These are phyloP conservation scores for Colletotrichum orchidophilum DNA, from an alignment of 2,329 filamentous ascomycete genomes.

Conservation along the genomic window DNA sequence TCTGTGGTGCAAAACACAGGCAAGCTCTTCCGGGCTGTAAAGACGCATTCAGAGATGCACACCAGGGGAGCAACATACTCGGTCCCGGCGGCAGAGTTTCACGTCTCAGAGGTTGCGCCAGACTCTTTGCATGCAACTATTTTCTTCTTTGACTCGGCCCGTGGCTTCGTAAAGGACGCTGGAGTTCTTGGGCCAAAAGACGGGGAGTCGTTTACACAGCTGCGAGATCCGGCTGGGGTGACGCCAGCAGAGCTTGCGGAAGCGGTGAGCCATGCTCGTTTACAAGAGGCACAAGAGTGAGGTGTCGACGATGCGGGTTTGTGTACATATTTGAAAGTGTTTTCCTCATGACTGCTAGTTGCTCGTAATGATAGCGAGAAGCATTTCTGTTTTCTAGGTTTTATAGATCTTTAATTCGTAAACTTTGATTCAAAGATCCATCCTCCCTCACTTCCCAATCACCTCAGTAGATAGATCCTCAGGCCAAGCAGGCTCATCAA, in stretches of 20 bases:
- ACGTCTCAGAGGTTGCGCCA: conserved; percentile 41
- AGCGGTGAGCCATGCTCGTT: conserved; percentile 33
- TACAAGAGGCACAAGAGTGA: neutral
- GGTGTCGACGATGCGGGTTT: neutral
- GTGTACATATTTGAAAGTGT: neutral
- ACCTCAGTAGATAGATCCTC: conserved; percentile 47
- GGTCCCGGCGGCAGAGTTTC: conserved; percentile 42
- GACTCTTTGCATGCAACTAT: conserved; percentile 45
- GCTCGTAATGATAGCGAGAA: neutral
- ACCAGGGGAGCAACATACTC: conserved; percentile 39
- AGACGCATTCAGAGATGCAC: conserved; percentile 24
- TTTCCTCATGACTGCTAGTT: neutral
- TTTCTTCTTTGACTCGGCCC: conserved; percentile 46
- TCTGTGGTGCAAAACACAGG: conserved; percentile 41
- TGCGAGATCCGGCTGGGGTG: conserved; percentile 36
- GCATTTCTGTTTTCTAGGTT: neutral
- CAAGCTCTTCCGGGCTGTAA: conserved; percentile 34
- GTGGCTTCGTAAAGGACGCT: conserved; percentile 43
- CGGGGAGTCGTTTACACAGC: conserved; percentile 34
- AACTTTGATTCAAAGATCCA: neutral
- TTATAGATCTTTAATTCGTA: neutral
- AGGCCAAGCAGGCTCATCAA: conserved; percentile 56
- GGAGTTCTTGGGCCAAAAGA: conserved; percentile 44
- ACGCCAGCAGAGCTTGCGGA: conserved; percentile 35
- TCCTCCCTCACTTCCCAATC: conserved; percentile 34